Evolutionary conservation across 768 basidiomycete genomes (phyloP), one percentile per base, ranked within the genome.

Genomic region (Hydnum rufescens): DNA sequence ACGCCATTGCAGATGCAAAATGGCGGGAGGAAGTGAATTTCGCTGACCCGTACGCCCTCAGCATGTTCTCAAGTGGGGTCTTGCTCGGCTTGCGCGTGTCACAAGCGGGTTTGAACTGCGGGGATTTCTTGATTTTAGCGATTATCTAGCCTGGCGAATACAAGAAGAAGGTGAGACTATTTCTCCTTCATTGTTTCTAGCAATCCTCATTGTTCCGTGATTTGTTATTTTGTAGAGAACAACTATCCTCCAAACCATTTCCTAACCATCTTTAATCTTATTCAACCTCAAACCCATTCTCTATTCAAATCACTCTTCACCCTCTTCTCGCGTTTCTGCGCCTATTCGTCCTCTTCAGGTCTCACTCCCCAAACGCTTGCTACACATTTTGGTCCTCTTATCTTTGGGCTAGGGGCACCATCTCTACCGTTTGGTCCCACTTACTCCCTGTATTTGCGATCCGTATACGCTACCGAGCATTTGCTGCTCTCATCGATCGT

Each of bases 31-130:
- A 96, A 61, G 80, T 88, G 1, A 68, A 69, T 31, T 85, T 93
- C 60, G 84, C 88, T 0, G 79, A 77, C 3, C 80, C 86, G 6
- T 80, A 92, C 55, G 86, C 95, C 60, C 69, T 97, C 13, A 89
- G 82, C 3, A 90, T 92, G 80, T 76, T 82, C 70, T 97, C 30
- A 78, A 92, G 23, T 99, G 95, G 95, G 87, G 80, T 30, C 73
- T 97, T 3, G 82, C 79, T 2, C 69, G 90, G 25, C 75, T 87
- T 44, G 74, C 86, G 32, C 66, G 87, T 46, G 72, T 82, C 3
- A 72, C 77, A 18, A 74, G 72, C 30, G 80, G 79, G 1, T 70
- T 76, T 56, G 80, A 82, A 43, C 74, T 80, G n/a, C 74, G 86
- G 13, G 95, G 95, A 3, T 67, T 96, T 28, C 62, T 97, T 39